Conservation (phyloP, 768 basidiomycete genomes). For the Nidularia pulvinata region DNA sequence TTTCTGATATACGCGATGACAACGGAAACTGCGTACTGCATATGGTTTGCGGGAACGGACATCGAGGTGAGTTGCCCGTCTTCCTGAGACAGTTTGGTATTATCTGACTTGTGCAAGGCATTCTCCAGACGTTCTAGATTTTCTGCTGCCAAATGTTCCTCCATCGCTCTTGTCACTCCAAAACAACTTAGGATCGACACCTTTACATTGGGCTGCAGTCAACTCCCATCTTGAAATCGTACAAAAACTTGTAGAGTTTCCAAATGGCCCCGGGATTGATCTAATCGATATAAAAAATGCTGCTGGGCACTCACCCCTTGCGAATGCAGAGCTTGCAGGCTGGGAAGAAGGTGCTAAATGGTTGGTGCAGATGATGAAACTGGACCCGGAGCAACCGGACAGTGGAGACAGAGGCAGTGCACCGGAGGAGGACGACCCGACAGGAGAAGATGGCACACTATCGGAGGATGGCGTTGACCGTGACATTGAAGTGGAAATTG, state of each 20-base stretch:
- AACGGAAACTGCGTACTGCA: constrained; percentile 82
- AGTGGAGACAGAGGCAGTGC: constrained; percentile 23
- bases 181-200: constrained; percentile 77
- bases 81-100: constrained; percentile 5
- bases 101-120: constrained; percentile 45
- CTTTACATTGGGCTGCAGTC: constrained; percentile 90
- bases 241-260: constrained; percentile 57
- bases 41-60: constrained; percentile 90
- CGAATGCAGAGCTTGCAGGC: constrained; percentile 75
- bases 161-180: constrained; percentile 55
- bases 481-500: constrained; percentile 67
- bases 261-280: constrained; percentile 57
- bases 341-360: constrained; percentile 87
- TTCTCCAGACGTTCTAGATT: constrained; percentile 69
- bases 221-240: constrained; percentile 73
- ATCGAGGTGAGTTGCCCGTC: constrained; percentile 58
- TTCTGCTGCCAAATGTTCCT: constrained; percentile 63
- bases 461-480: too few species aligned
- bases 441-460: too few species aligned
- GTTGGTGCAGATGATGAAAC: constrained; percentile 80
- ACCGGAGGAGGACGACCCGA: constrained; percentile 32
- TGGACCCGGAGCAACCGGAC: constrained; percentile 48
- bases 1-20: constrained; percentile 62
- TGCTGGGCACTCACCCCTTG: constrained; percentile 75
- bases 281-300: constrained; percentile 78